Conservation (phyloP, 202 grass and related monocot genomes). For the Eragrostis tef region DNA sequence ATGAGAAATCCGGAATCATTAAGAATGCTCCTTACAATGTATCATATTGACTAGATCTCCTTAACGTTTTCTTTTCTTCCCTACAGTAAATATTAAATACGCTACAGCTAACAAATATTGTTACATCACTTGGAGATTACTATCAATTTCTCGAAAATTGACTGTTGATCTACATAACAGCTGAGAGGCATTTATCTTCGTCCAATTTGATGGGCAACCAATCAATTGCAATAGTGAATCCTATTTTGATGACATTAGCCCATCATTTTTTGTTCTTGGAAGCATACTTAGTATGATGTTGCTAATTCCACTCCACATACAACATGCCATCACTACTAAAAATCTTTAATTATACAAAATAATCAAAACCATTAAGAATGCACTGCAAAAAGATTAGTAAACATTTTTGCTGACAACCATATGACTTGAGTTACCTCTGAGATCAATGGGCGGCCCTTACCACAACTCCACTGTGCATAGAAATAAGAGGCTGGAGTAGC, state of each 20-base stretch:
- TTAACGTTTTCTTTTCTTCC: not conserved
- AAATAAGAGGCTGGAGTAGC: constrained; percentile 44
- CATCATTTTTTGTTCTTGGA: not conserved
- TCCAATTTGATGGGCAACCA: not conserved
- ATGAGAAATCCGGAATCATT: constrained; percentile 6
- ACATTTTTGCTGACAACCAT: too few relatives aligned
- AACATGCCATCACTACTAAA: not conserved
- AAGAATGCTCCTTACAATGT: not conserved
- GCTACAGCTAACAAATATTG: not conserved
- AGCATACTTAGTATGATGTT: not conserved
- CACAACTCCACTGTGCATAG: constrained; percentile 35
- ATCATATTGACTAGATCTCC: constrained; percentile 12
- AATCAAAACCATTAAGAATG: too few relatives aligned
- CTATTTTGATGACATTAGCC: not conserved
- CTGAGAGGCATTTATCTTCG: not conserved
- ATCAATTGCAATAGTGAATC: not conserved
- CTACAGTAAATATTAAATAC: not conserved
- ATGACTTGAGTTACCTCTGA: too few relatives aligned
- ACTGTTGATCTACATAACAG: not conserved
- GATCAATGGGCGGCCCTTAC: constrained; percentile 45
- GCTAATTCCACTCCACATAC: not conserved
- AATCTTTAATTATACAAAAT: not conserved
- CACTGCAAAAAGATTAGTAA: too few relatives aligned
- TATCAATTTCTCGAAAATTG: not conserved
- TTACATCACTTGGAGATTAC: not conserved